Base-by-base conservation (phyloP, 2,329 filamentous ascomycete species). In the Fusarium staphyleae region DNA sequence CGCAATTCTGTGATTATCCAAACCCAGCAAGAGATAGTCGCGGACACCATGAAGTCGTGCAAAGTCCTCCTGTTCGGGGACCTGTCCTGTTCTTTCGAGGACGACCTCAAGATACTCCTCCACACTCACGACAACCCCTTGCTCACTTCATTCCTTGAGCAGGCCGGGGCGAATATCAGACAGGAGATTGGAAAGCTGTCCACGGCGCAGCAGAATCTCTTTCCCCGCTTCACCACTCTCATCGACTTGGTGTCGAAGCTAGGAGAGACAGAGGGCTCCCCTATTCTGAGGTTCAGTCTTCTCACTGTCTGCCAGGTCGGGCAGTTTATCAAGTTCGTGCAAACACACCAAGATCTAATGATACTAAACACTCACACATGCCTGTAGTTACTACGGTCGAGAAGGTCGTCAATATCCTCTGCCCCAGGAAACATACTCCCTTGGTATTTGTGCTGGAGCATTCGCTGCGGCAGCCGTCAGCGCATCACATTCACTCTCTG, bases 181-280 rank as follows among this genome's bases (percentile, higher is more conserved):
- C 48, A 57, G 29, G 62, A 69, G 14, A 52, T 69, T 3, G 66
- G 64, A 4, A 22, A 41, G 4, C 50, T 64, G 11, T 35, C 58
- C 7, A 49, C 51, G 1, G 28, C 48, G 3, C 34, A 53, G 3
- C 65, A 67, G 30, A 39, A 39, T 2, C 24, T 67, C 14, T 69
- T 69, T 35, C 66, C 67, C 36, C 60, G 55, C 3, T 69, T 69
- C 36, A 68, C 66, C 2, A 68, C 66, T 1, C 63, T 69, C 5
- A 61, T 67, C 15, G 67, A 69, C 13, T 44, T 69, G 4, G 52
- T 62, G 3, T 57, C 65, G 5, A 66, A 54, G 22, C 45, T 57
- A 3, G 56, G 53, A 7, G 58, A 66, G 12, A 62, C 57, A 4
- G 47, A 57, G 12, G 63, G 59, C 16, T 52, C 49, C 8, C 55